Evolutionary conservation across 1,139 yeast species (phyloP).

Genomic region (Eremothecium sinecaudum): DNA sequence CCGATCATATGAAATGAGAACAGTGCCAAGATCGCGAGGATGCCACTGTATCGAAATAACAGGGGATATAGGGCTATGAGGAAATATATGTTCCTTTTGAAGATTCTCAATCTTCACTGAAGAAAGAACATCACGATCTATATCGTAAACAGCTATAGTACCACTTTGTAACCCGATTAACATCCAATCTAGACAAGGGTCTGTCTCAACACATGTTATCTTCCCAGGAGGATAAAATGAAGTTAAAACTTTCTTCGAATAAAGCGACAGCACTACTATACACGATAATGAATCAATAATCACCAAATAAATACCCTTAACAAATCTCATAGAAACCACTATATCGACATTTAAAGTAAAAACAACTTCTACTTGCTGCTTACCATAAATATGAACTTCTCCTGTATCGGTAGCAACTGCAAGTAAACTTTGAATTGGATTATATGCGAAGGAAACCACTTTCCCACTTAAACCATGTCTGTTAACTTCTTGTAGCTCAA

Average conservation of each 20-base stretch:
- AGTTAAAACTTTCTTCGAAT: slow-evolving; percentile 49
- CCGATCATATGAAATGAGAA: slow-evolving; percentile 64
- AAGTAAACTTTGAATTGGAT: slow-evolving; percentile 77
- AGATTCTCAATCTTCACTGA: slow-evolving; percentile 63
- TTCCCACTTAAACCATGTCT: slow-evolving; percentile 51
- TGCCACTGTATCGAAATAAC: slow-evolving; percentile 66
- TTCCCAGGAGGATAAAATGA: slow-evolving; percentile 49
- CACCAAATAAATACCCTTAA: slow-evolving; percentile 73
- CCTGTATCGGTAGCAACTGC: slow-evolving; percentile 71
- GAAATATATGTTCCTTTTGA: slow-evolving; percentile 40
- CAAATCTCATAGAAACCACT: slow-evolving; percentile 50
- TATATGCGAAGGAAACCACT: slow-evolving; percentile 62
- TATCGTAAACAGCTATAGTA: slow-evolving; percentile 61
- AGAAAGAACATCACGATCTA: slow-evolving; percentile 64
- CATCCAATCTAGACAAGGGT: slow-evolving; percentile 85
- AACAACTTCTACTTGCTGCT: slow-evolving; percentile 67
- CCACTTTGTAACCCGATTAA: slow-evolving; percentile 78
- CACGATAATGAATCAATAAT: slow-evolving; percentile 49
- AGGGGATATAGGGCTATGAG: slow-evolving; percentile 38
- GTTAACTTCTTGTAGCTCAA: slow-evolving; percentile 34
- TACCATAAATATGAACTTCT: slow-evolving; percentile 73
- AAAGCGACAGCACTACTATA: slow-evolving; percentile 61
- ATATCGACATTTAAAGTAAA: slow-evolving; percentile 44
- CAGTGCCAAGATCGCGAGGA: slow-evolving; percentile 78
- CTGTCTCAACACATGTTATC: slow-evolving; percentile 61